Base-by-base conservation (phyloP, 75 land plant genomes). In the Pinus albicaulis region DNA sequence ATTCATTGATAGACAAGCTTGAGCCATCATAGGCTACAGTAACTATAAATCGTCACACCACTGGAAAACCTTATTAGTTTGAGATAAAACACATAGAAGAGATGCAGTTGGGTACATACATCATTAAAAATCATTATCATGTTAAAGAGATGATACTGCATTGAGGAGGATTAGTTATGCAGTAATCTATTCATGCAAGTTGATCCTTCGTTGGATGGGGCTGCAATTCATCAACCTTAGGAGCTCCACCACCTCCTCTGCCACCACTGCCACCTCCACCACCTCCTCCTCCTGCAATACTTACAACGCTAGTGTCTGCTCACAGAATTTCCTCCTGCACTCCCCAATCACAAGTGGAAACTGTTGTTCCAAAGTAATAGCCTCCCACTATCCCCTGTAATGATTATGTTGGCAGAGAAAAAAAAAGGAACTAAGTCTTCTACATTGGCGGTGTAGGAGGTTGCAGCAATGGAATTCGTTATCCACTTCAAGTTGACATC, bases 91-190 rank as follows among this genome's bases (percentile, higher is more conserved):
- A 63, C 25, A 13, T 31, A 55, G 28, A 38, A 56, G 68, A 70
- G n/a, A 20, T 57, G 16, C 28, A 53, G 15, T 8, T 22, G 64
- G 41, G 41, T 23, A 57, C 59, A 41, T 17, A 20, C 44, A 20
- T 12, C 55, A 70, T 20, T 41, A 38, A 10, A 20, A 44, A 69
- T 0, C 19, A 10, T 69, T 15, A 69, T 55, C 19, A 55, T 17
- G 64, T 23, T 23, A 11, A 71, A 55, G 15, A 76, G 28, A 79
- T 83, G 80, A 80, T 60, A 93, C 95, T 91, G 93, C 95, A 93
- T 79, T 83, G 86, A 53, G 95, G 95, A 61, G 93, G 91, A 73
- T 89, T 92, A 2, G 90, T 90, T 71, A 94, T 92, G 83, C 95
- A 94, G 82, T 80, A 94, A 56, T 85, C 79, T 61, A 94, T 76